phyloP scores from a whole-genome alignment of 371 early-diverging fungal genomes.

The Rhizopus sp. region DNA sequence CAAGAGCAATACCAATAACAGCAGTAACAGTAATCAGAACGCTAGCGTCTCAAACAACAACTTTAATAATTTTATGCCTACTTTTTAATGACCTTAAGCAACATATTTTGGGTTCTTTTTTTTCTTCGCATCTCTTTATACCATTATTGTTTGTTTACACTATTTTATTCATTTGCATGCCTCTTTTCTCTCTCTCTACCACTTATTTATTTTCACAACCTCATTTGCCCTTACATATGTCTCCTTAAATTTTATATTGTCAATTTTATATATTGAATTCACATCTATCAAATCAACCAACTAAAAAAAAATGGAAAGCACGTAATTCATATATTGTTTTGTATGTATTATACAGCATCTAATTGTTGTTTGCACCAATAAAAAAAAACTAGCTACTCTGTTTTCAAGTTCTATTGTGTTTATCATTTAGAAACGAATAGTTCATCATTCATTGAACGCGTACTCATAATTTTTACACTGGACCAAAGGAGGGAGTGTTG shows the following conservation, averaged over 20 bases:
- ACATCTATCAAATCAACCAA: no score
- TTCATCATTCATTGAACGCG: no score
- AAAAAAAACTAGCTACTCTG: no score
- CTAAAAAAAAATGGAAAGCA: no score
- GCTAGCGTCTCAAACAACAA: constrained; percentile 1
- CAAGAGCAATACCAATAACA: constrained; percentile 18
- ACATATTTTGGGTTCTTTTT: not conserved
- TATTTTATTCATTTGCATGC: constrained; percentile 10
- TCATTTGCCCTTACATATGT: not conserved
- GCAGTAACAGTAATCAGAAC: not conserved
- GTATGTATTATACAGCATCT: no score
- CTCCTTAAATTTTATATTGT: not conserved
- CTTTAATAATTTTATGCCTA: constrained; percentile 27
- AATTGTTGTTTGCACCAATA: no score
- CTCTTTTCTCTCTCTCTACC: constrained; percentile 1
- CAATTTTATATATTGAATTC: no score
- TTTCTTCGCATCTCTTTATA: not conserved
- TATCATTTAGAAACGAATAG: no score
- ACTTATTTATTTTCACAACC: not conserved
- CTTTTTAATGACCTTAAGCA: constrained; percentile 14
- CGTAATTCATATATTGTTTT: no score
- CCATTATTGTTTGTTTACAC: not conserved
- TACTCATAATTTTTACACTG: no score
- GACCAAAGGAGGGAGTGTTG: no score
- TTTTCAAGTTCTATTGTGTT: no score